Evolutionary conservation across 306 rosid species (phyloP).

Genomic region (Rosa multiflora): DNA sequence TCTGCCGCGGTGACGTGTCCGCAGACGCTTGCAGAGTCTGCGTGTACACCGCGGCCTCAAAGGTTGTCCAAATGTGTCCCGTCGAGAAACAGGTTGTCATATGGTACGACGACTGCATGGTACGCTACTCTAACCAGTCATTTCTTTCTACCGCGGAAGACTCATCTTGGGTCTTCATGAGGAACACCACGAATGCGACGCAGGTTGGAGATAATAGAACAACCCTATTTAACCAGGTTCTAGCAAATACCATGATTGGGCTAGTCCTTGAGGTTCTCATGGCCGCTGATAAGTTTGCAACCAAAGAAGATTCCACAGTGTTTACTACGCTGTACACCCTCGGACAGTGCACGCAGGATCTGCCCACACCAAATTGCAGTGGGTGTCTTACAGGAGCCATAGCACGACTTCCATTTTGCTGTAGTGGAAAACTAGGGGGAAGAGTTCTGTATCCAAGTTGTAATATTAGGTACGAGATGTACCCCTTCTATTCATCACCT

Average conservation of each 20-base stretch:
- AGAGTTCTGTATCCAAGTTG: too few species aligned
- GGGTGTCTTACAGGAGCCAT: too few species aligned
- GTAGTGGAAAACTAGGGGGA: too few species aligned
- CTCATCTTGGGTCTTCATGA: not conserved
- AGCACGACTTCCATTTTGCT: too few species aligned
- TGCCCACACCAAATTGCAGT: too few species aligned
- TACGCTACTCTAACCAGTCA: constrained; percentile 3
- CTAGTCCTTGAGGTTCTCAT: not conserved
- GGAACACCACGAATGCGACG: not conserved
- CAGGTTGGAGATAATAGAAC: not conserved
- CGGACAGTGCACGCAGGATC: too few species aligned
- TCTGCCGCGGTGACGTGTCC: not conserved
- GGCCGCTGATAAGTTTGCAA: not conserved
- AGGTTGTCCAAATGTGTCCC: not conserved
- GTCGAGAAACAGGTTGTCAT: not conserved
- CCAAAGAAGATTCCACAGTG: not conserved
- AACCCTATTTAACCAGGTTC: not conserved
- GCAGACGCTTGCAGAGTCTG: not conserved
- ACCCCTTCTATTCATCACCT: too few species aligned
- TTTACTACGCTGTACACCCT: not conserved
- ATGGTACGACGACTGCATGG: not conserved
- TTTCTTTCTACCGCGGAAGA: constrained; percentile 15
- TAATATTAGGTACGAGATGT: too few species aligned
- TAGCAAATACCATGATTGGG: not conserved
- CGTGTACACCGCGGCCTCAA: not conserved